phyloP scores from a whole-genome alignment of 2,329 filamentous ascomycete species.

The Nemania bipapillata region DNA sequence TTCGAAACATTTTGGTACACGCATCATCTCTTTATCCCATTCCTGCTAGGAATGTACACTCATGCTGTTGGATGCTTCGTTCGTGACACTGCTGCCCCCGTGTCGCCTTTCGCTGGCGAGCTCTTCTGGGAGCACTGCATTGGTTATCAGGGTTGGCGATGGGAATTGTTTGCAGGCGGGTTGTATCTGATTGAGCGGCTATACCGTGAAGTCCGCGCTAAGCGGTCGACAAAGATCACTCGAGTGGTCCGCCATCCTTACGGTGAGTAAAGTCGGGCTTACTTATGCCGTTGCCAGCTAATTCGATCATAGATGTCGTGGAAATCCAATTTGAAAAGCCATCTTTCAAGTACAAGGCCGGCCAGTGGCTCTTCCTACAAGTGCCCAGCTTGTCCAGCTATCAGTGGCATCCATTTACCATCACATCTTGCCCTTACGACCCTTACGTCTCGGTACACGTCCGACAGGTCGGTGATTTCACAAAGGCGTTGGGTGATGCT shows the following conservation, averaged over 20 bases:
- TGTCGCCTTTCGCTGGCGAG: conserved; percentile 85
- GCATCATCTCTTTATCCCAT: conserved; percentile 97
- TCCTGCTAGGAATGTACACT: conserved; percentile 91
- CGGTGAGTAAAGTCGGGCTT: conserved; percentile 63
- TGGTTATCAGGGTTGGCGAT: conserved; percentile 95
- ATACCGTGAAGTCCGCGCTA: conserved; percentile 87
- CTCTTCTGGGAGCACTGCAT: conserved; percentile 92
- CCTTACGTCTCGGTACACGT: conserved; percentile 95
- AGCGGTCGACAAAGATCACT: conserved; percentile 86
- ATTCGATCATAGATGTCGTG: conserved; percentile 75
- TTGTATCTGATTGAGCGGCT: conserved; percentile 89
- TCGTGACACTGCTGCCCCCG: conserved; percentile 75
- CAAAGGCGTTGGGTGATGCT: conserved; percentile 89
- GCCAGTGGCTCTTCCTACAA: conserved; percentile 97
- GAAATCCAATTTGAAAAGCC: conserved; percentile 98
- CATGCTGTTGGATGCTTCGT: conserved; percentile 98
- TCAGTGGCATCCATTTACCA: conserved; percentile 99
- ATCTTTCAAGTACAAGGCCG: conserved; percentile 96
- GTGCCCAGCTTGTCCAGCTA: conserved; percentile 86
- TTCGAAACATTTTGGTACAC: conserved; percentile 99
- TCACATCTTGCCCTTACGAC: conserved; percentile 96
- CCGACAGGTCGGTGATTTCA: conserved; percentile 96
- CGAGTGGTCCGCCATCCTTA: conserved; percentile 96
- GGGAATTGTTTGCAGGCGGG: conserved; percentile 88
- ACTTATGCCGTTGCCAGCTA: conserved; percentile 40